Evolutionary conservation across 306 rosid genomes (phyloP), one percentile per base, ranked within the genome.

Genomic region (Vicia faba): DNA sequence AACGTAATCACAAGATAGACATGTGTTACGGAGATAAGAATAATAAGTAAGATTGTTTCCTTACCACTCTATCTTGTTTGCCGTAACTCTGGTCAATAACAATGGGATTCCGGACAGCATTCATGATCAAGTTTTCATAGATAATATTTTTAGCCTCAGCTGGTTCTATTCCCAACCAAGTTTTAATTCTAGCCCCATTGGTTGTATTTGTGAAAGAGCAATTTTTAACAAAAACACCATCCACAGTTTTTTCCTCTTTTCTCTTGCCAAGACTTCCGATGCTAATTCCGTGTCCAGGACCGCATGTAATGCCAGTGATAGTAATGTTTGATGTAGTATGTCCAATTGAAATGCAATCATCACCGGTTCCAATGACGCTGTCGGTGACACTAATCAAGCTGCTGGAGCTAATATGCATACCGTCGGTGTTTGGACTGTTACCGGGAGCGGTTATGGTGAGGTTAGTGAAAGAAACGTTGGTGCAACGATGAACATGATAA

Each of bases 141-240:
- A 68, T 0, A 33, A 89, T 83, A 31, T 48, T 19, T 40, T 57
- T 64, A 0, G 87, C 96, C 26, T 38, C 70, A 4, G 79, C 85
- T 1, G 82, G 51, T 1, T 0, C 43, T 2, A 3, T 0, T 6
- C 87, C 81, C 0, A 58, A 45, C 81, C 80, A 83, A 0, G 93
- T 89, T 61, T 89, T 87, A 78, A 89, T 87, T 77, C 96, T 80
- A 1, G 91, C 96, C 1, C 96, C 96, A 2, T 89, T 85, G 12
- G 85, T 83, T 16, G 96, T 76, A 66, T 78, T 81, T 4, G 2
- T 44, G 12, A 87, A 58, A 0, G 87, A 81, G 85, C 96, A 87
- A 35, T 89, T 83, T 0, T 31, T 74, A 9, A 89, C 88, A 0
- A 4, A 5, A 5, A 89, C 38, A 7, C 68, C 66, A 1, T 25